phyloP scores from a whole-genome alignment of 2,329 filamentous ascomycete genomes.

The Aspergillus ustus region DNA sequence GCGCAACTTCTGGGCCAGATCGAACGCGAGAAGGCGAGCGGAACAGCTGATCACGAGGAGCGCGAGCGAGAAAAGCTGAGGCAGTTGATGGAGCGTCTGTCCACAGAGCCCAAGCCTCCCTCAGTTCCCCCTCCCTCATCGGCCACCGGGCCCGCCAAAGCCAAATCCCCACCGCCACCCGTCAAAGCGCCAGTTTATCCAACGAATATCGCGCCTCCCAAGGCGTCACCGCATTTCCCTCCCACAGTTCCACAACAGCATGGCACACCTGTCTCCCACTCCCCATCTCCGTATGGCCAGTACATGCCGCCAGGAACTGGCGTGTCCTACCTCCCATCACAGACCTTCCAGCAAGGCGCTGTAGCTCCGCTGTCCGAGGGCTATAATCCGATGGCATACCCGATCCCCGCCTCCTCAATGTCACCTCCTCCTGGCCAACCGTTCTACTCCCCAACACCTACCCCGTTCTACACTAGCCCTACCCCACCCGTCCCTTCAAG shows the following conservation, averaged over 20 bases:
- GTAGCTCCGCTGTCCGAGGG: slow-evolving; percentile 47
- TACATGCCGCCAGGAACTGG: slow-evolving; percentile 34
- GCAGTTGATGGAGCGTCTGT: slow-evolving; percentile 93
- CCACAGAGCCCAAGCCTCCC: slow-evolving; percentile 65
- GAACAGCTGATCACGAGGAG: slow-evolving; percentile 67
- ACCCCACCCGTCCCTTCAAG: slow-evolving; percentile 44
- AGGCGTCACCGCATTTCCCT: slow-evolving; percentile 43
- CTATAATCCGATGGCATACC: slow-evolving; percentile 58
- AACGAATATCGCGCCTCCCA: slow-evolving; percentile 45
- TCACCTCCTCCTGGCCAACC: slow-evolving; percentile 50
- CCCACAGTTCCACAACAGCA: slow-evolving; percentile 33
- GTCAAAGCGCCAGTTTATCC: slow-evolving; percentile 39
- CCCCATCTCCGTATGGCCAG: slow-evolving; percentile 42
- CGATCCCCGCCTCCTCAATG: slow-evolving; percentile 44
- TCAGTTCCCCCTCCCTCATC: slow-evolving; percentile 45
- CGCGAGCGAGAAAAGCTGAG: slow-evolving; percentile 83
- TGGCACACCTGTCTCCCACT: slow-evolving; percentile 38
- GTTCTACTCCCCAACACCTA: slow-evolving; percentile 41
- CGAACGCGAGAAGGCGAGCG: slow-evolving; percentile 73
- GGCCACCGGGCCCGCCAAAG: slow-evolving; percentile 49
- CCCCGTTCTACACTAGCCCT: slow-evolving; percentile 42
- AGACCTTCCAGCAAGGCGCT: slow-evolving; percentile 48
- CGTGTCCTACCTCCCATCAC: slow-evolving; percentile 34
- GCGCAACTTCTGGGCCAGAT: slow-evolving; percentile 88
- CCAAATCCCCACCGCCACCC: slow-evolving; percentile 44